Evolutionary conservation across 163 green algal species (phyloP).

Genomic region (Scenedesmus sp.): DNA sequence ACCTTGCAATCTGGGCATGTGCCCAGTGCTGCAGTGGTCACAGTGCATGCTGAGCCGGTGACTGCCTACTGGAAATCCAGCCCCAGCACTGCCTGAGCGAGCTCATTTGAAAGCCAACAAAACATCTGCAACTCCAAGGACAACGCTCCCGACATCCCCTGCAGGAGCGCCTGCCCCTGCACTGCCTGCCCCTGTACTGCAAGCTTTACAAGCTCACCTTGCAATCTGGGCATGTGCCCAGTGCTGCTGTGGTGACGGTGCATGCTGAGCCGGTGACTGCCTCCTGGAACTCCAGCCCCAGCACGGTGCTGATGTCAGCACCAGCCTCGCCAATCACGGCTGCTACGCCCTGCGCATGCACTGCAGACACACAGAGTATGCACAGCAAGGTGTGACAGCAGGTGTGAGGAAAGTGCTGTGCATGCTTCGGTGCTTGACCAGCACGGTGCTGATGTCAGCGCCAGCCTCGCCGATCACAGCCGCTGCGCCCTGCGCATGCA

Average conservation of each 20-base stretch:
- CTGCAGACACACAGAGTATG: too few relatives aligned
- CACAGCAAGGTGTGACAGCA: too few relatives aligned
- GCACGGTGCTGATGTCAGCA: slow-evolving; percentile 42
- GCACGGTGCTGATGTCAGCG: slow-evolving; percentile 42
- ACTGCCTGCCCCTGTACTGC: too few relatives aligned
- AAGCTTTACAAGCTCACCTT: slow-evolving; percentile 8
- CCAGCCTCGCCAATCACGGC: slow-evolving; percentile 27
- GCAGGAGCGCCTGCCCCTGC: too few relatives aligned
- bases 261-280: slow-evolving; percentile 29
- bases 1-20: slow-evolving; percentile 50
- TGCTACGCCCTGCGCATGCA: background rate
- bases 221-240: slow-evolving; percentile 44
- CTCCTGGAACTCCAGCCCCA: slow-evolving; percentile 40
- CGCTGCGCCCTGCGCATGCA: background rate
- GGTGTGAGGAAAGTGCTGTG: too few relatives aligned
- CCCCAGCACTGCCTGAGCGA: background rate
- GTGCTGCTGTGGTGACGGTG: slow-evolving; percentile 3
- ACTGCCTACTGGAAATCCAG: background rate
- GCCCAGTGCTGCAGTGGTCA: slow-evolving; percentile 10
- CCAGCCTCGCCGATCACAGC: slow-evolving; percentile 23
- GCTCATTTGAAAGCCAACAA: background rate
- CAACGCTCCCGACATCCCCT: background rate
- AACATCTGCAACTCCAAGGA: background rate
- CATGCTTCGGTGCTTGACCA: background rate
- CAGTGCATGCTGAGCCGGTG: slow-evolving; percentile 25